Evolutionary conservation across 2,329 filamentous ascomycete species (phyloP).

Genomic region (Nemania abortiva): DNA sequence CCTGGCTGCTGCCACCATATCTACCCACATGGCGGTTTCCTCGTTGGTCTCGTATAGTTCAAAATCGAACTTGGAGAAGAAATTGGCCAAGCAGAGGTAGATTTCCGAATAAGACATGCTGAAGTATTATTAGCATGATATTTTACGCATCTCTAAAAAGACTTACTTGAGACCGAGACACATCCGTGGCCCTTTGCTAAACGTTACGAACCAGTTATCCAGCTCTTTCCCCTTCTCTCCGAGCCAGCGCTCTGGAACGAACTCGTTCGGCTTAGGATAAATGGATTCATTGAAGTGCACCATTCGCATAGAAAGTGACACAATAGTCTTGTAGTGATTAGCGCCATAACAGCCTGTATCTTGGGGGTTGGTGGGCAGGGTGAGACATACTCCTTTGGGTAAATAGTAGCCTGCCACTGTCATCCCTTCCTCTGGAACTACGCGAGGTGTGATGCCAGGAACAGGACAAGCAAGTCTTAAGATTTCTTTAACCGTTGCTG

Average conservation of each 20-base stretch:
- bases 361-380: background rate
- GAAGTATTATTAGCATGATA: slow-evolving; percentile 4
- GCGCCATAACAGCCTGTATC: background rate
- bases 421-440: slow-evolving; percentile 28
- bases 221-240: slow-evolving; percentile 28
- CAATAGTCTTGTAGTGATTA: slow-evolving; percentile 27
- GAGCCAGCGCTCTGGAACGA: slow-evolving; percentile 37
- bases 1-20: slow-evolving; percentile 28
- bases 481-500: slow-evolving; percentile 30
- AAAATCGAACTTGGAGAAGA: slow-evolving; percentile 34
- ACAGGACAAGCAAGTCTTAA: slow-evolving; percentile 32
- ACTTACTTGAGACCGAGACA: slow-evolving; percentile 37
- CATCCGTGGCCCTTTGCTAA: slow-evolving; percentile 32
- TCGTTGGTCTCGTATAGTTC: slow-evolving; percentile 29
- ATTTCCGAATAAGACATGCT: slow-evolving; percentile 34
- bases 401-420: slow-evolving; percentile 27
- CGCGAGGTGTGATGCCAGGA: slow-evolving; percentile 32
- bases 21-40: slow-evolving; percentile 29
- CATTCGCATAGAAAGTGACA: slow-evolving; percentile 33
- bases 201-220: slow-evolving; percentile 37
- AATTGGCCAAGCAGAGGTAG: slow-evolving; percentile 36
- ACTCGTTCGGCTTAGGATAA: slow-evolving; percentile 28
- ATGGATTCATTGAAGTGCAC: slow-evolving; percentile 28
- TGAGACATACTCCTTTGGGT: slow-evolving; percentile 18
- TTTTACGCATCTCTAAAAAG: background rate